Percentiles rank a stretch among this genome's conserved stretches.
Conservation (phyloP, 495 filamentous ascomycete species). For the Chaetomidium leptoderma region DNA sequence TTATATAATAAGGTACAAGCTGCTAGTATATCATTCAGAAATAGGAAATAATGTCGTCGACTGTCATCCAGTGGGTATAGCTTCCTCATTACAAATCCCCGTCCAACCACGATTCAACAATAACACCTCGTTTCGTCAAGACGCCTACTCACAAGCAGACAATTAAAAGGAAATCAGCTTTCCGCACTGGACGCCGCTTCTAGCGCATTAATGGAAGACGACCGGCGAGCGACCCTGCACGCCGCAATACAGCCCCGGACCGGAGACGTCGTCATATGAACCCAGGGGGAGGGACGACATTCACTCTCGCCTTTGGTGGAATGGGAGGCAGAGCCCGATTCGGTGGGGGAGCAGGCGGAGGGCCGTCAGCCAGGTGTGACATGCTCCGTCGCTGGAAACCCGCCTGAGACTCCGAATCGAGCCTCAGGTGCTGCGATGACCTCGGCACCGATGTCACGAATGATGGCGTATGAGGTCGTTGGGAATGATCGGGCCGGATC, state of each 20-base stretch:
- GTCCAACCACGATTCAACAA: neutral
- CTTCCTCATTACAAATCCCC: neutral
- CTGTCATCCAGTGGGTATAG: slow-evolving; percentile 15
- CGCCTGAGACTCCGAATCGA: slow-evolving; percentile 29
- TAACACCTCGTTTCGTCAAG: neutral
- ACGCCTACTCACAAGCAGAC: slow-evolving; percentile 3
- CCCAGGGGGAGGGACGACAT: slow-evolving; percentile 16
- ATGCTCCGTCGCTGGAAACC: slow-evolving; percentile 51
- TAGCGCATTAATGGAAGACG: neutral
- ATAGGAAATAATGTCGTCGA: slow-evolving; percentile 10
- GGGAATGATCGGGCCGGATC: slow-evolving; percentile 16
- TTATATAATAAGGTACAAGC: neutral
- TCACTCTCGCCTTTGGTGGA: slow-evolving; percentile 31
- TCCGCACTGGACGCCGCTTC: neutral
- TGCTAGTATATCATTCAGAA: neutral
- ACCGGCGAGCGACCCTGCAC: neutral
- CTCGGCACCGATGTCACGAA: slow-evolving; percentile 26
- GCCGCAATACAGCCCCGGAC: neutral
- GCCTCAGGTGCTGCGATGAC: slow-evolving; percentile 30
- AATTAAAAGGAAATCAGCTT: neutral
- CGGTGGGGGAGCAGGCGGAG: slow-evolving; percentile 60
- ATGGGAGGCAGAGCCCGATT: slow-evolving; percentile 60
- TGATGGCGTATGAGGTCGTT: slow-evolving; percentile 25
- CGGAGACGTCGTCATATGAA: slow-evolving; percentile 11
- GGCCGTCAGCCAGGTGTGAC: slow-evolving; percentile 54